A percentile compares a stretch with the other conserved stretches of the same genome.
These are phyloP conservation scores for Marvania coccoides DNA, from an alignment of 139 green algal genomes.

Conservation along the genomic window DNA sequence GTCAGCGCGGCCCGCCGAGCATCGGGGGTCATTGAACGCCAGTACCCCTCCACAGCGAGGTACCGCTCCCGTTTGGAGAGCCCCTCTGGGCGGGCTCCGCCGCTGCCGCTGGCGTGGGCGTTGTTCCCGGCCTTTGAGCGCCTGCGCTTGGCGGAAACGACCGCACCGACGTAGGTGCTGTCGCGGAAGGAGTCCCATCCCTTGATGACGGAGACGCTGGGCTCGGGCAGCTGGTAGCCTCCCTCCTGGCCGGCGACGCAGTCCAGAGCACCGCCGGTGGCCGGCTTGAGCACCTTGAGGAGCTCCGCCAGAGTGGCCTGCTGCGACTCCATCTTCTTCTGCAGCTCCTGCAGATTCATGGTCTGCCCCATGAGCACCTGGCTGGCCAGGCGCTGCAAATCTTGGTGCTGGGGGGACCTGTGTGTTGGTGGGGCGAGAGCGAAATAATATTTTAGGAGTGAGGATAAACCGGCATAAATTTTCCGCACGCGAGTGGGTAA, in stretches of 20 bases:
- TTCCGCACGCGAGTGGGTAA: too few species aligned
- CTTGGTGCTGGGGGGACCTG: conserved; percentile 28
- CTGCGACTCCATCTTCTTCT: conserved; percentile 27
- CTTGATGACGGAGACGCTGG: conserved; percentile 17
- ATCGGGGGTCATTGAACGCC: conserved; percentile 4
- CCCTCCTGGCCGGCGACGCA: neutral
- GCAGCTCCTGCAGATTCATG: conserved; percentile 16
- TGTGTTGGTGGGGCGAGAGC: neutral
- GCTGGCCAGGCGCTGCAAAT: conserved; percentile 22
- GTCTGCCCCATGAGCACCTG: conserved; percentile 23
- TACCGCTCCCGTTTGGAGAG: conserved; percentile 18
- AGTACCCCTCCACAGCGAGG: conserved; percentile 13
- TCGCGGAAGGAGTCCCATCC: neutral
- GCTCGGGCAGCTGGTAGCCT: neutral
- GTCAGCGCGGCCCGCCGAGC: conserved; percentile 3
- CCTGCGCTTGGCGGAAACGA: neutral
- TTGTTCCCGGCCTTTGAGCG: neutral
- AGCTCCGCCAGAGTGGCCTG: conserved; percentile 29
- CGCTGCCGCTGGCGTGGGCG: neutral
- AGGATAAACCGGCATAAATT: too few species aligned
- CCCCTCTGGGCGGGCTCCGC: neutral
- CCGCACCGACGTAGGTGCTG: neutral
- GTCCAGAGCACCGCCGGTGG: neutral
- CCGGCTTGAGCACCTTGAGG: conserved; percentile 3
- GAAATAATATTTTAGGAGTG: neutral